Evolutionary conservation across 2,329 filamentous ascomycete species (phyloP).

Genomic region (Diaporthe sp.): DNA sequence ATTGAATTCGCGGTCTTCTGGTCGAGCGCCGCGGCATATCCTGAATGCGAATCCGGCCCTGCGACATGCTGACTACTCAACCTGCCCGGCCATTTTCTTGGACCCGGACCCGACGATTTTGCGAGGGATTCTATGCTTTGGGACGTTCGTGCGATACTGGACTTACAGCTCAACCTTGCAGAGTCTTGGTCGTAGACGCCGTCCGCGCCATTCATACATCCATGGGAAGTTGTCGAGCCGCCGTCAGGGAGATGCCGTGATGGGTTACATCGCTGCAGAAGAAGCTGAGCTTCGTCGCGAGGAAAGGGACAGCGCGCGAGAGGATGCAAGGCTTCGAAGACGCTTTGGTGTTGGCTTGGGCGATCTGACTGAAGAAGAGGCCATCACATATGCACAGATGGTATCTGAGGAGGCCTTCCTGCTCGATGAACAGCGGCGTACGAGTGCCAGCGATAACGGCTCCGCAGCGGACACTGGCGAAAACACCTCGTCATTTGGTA

Average conservation of each 20-base stretch:
- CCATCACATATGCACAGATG: conserved; percentile 73
- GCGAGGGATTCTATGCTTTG: conserved; percentile 87
- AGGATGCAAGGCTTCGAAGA: conserved; percentile 76
- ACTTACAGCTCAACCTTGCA: conserved; percentile 88
- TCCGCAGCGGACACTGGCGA: conserved; percentile 61
- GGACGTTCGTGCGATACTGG: conserved; percentile 92
- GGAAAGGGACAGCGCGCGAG: conserved; percentile 72
- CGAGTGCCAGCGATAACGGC: conserved; percentile 60
- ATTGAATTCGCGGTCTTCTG: conserved; percentile 85
- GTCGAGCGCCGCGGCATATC: conserved; percentile 81
- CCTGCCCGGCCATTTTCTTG: conserved; percentile 84
- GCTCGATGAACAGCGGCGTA: conserved; percentile 66
- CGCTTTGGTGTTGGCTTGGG: conserved; percentile 87
- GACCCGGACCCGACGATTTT: conserved; percentile 89
- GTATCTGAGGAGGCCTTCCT: conserved; percentile 70
- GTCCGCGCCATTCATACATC: conserved; percentile 73
- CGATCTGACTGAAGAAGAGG: conserved; percentile 74
- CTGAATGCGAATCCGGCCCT: conserved; percentile 65
- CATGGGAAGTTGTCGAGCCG: conserved; percentile 62
- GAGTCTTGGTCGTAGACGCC: conserved; percentile 81
- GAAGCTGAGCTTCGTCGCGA: conserved; percentile 82
- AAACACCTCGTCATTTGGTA: conserved; percentile 53
- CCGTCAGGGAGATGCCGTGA: conserved; percentile 74
- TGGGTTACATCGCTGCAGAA: conserved; percentile 89
- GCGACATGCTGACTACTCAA: conserved; percentile 79